Evolutionary conservation across 495 filamentous ascomycete species (phyloP), one percentile per base, ranked within the genome.

Genomic region (Tricharina praecox): DNA sequence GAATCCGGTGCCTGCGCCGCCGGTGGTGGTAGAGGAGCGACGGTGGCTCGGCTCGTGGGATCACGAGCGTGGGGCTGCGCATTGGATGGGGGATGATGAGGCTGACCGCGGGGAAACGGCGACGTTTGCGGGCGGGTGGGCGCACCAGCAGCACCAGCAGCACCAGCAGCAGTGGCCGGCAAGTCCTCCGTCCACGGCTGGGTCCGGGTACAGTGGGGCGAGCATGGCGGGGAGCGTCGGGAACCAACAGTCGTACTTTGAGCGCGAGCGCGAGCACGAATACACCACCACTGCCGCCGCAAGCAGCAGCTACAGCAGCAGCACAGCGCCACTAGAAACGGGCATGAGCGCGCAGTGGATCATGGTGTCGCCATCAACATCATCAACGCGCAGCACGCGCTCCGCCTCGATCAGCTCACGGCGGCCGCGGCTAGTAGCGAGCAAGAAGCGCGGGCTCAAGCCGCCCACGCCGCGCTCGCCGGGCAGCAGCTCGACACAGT

Each of bases 261-360:
- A 37, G 7, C n/a, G n/a, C n/a, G n/a, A n/a, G n/a, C n/a, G n/a
- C n/a, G n/a, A n/a, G n/a, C n/a, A n/a, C n/a, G n/a, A n/a, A n/a
- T n/a, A 13, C 2, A 10, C 13, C 37, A 20, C 37, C 20, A 19
- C 37, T 53, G 24, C 19, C 32, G n/a, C 36, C 46, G 37, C 37
- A 21, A 47, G 39, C 19, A 44, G 47, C 39, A 23, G 11, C 13
- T n/a, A 37, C n/a, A 44, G 47, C 39, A 23, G 11, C 13, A 18
- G 42, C n/a, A 50, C 40, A 9, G 33, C 38, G 8, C 30, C 51
- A 23, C 9, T 46, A 13, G 24, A 50, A 34, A 16, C 36, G 19
- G 55, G 54, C 23, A 33, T 58, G 11, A 49, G 48, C 18, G 57
- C 55, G 16, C 54, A 52, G 25, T 58, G 55, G 55, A 52, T 58